These are phyloP conservation scores for Neofusicoccum ribis DNA, from an alignment of 2,329 filamentous ascomycete species.

Conservation along the genomic window DNA sequence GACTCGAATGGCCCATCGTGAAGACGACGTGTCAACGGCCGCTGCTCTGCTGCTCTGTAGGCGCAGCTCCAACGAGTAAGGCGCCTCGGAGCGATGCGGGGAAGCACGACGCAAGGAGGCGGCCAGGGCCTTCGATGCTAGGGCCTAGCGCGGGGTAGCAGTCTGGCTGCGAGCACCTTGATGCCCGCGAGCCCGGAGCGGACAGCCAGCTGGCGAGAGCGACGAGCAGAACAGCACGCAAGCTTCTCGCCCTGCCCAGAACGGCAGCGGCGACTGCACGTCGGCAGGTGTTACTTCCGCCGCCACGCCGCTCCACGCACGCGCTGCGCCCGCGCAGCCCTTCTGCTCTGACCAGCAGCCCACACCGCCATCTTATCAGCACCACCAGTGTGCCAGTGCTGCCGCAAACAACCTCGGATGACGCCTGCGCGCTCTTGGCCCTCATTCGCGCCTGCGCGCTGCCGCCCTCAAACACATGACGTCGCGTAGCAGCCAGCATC, in stretches of 20 bases:
- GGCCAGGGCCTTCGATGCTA: neutral
- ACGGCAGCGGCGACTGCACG: conserved; percentile 1
- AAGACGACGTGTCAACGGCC: conserved; percentile 12
- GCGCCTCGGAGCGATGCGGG: conserved; percentile 10
- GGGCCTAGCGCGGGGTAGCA: conserved; percentile 15
- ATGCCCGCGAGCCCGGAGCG: conserved; percentile 1
- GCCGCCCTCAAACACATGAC: neutral
- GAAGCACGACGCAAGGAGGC: conserved; percentile 14
- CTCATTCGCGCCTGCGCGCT: neutral
- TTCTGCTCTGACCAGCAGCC: neutral
- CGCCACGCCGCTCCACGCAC: neutral
- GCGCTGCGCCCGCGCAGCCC: neutral
- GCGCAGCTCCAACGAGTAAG: conserved; percentile 16
- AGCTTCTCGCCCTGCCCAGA: conserved; percentile 14
- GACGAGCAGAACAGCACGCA: neutral
- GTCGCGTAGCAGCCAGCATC: neutral
- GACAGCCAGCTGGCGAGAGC: neutral
- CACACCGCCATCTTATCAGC: conserved; percentile 11
- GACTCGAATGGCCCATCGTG: neutral
- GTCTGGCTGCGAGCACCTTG: neutral
- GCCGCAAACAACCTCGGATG: neutral
- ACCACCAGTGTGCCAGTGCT: neutral
- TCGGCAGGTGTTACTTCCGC: conserved; percentile 5
- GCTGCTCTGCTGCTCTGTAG: conserved; percentile 13
- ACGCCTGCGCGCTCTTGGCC: neutral